Conservation (phyloP, 2,329 filamentous ascomycete species). For the Colletotrichum simmondsii region DNA sequence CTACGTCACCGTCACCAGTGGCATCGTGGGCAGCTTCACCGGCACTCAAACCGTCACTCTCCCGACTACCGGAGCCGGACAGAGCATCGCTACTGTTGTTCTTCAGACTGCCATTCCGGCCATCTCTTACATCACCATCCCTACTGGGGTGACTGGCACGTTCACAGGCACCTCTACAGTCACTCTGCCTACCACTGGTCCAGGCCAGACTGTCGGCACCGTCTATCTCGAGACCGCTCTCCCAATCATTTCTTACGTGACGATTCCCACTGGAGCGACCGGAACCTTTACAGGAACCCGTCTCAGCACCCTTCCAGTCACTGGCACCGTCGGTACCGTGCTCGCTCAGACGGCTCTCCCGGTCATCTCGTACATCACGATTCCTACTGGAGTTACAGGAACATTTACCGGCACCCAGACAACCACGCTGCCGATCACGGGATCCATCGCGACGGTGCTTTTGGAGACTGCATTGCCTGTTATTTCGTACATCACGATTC, state of each 20-base stretch:
- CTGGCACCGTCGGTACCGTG: neutral
- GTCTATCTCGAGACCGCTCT: neutral
- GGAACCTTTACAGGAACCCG: neutral
- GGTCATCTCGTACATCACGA: neutral
- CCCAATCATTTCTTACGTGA: neutral
- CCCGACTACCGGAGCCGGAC: neutral
- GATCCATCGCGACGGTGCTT: neutral
- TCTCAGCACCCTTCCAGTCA: neutral
- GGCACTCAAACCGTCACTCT: neutral
- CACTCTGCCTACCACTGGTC: neutral
- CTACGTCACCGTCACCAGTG: slow-evolving; percentile 7
- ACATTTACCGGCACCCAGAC: slow-evolving; percentile 14
- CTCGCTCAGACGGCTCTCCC: neutral
- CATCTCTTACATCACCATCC: neutral
- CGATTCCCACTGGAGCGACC: neutral
- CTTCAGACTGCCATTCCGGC: neutral
- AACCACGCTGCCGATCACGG: neutral
- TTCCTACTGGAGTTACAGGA: slow-evolving; percentile 4
- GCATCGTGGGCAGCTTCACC: slow-evolving; percentile 1
- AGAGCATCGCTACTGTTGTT: neutral
- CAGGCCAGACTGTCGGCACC: neutral
- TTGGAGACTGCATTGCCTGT: neutral
- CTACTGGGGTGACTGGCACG: neutral
- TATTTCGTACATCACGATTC: neutral
- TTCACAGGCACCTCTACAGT: neutral